Evolutionary conservation across 1,284 basidiomycete species (phyloP), one percentile per base, ranked within the genome.

Genomic region (Cystobasidiaceae sp.): DNA sequence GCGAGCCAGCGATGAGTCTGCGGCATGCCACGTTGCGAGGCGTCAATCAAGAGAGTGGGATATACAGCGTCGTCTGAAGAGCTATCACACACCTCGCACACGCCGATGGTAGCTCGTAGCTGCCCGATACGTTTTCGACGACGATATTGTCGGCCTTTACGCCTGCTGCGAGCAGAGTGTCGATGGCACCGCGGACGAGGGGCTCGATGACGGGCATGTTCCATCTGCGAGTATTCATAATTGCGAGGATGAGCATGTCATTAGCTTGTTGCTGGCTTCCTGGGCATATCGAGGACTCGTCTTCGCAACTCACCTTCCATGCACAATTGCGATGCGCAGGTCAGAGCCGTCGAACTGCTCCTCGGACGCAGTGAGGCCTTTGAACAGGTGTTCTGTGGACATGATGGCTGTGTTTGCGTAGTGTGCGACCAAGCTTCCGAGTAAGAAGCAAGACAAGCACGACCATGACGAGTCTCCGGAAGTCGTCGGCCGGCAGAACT

Each of bases 131-230:
- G 28, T 85, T 87, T 79, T 94, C 88, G 59, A 96, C 80, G 64
- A 92, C 83, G 71, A 97, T 96, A 75, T 97, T 94, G 74, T 83
- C 83, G 66, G 89, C 84, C 79, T 89, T 89, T 69, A 97, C 93
- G 44, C 93, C 93, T 37, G 84, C 54, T 25, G 57, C 27, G 9
- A 69, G 17, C 51, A 74, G 66, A 8, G 66, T 70, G 21, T 69
- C 62, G 46, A 73, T 63, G 19, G 69, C 50, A 4, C 72, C 73
- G 9, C 71, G 27, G 48, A 74, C 69, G 21, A 74, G 61, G 6
- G 72, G 69, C 13, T 66, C 48, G 46, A 74, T 72, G 50, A 74
- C 71, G 28, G 64, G 46, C 27, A 68, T 69, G 66, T 74, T 74
- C 73, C 73, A 74, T 30, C 73, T 74, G 67, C 25, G 21, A 23